phyloP scores from a whole-genome alignment of 2,329 filamentous ascomycete genomes.

The Scedosporium boydii region DNA sequence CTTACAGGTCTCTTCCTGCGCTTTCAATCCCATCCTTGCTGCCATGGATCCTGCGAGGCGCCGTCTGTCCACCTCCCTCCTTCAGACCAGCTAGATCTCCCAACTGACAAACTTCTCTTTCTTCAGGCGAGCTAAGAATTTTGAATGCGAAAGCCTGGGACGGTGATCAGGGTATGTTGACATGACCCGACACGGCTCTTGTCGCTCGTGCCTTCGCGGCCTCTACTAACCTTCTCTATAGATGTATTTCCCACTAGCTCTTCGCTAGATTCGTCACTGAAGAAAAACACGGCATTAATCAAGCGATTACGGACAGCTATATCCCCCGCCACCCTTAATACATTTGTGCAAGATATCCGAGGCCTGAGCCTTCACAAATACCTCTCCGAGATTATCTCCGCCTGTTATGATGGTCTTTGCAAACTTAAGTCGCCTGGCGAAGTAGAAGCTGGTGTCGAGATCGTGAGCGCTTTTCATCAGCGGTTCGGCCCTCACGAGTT shows the following conservation, averaged over 20 bases:
- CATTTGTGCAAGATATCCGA: slow-evolving; percentile 83
- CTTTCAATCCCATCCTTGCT: slow-evolving; percentile 15
- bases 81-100: not conserved
- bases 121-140: slow-evolving; percentile 75
- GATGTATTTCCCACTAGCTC: slow-evolving; percentile 69
- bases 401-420: slow-evolving; percentile 88
- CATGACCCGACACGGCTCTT: slow-evolving; percentile 9
- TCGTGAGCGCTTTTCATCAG: slow-evolving; percentile 91
- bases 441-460: slow-evolving; percentile 83
- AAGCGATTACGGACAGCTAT: slow-evolving; percentile 89
- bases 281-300: slow-evolving; percentile 98
- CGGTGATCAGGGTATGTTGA: slow-evolving; percentile 64
- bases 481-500: slow-evolving; percentile 87
- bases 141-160: slow-evolving; percentile 83
- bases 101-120: slow-evolving; percentile 1
- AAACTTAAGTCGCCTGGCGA: slow-evolving; percentile 88
- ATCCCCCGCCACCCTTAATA: slow-evolving; percentile 65
- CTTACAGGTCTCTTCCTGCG: not conserved
- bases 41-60: slow-evolving; percentile 57
- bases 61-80: slow-evolving; percentile 32
- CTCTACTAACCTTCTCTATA: slow-evolving; percentile 22
- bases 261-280: slow-evolving; percentile 86
- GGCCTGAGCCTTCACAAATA: slow-evolving; percentile 92
- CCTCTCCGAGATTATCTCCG: slow-evolving; percentile 91
- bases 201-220: slow-evolving; percentile 10